Percentiles rank a stretch among this genome's conserved stretches.
These are phyloP conservation scores for Plasmodiophora brassicae DNA, from an alignment of 208 protist genomes.

Conservation along the genomic window DNA sequence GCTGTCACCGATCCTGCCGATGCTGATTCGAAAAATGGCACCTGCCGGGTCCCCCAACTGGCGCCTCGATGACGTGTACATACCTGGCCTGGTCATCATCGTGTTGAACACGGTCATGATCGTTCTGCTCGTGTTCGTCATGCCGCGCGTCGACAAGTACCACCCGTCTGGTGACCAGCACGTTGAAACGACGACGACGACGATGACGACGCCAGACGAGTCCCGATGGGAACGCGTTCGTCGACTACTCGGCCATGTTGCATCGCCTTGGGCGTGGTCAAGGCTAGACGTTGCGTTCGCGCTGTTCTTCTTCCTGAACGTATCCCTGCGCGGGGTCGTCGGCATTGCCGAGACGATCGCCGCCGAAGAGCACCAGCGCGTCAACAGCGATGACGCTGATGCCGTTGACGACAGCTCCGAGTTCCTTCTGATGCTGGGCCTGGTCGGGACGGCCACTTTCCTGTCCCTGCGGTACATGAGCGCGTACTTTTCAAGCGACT, in stretches of 20 bases:
- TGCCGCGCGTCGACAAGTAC: background rate
- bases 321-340: background rate
- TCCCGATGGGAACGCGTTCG: no score
- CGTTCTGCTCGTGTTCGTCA: background rate
- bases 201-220: no score
- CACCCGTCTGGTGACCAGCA: background rate
- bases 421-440: background rate
- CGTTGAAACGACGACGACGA: background rate
- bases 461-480: background rate
- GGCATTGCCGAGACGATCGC: background rate
- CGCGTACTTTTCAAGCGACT: background rate
- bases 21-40: background rate
- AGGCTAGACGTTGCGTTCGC: background rate
- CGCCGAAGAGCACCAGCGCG: background rate
- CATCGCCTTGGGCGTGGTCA: no score
- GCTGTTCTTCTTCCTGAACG: conserved; percentile 19
- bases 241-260: no score
- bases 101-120: background rate
- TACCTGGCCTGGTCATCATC: background rate
- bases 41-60: background rate
- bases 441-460: background rate
- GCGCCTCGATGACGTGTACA: background rate
- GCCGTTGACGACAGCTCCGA: background rate
- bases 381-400: background rate
- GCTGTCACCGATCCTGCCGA: background rate